Base-by-base conservation (phyloP, 2,329 filamentous ascomycete species). In the Aphanocladium album region DNA sequence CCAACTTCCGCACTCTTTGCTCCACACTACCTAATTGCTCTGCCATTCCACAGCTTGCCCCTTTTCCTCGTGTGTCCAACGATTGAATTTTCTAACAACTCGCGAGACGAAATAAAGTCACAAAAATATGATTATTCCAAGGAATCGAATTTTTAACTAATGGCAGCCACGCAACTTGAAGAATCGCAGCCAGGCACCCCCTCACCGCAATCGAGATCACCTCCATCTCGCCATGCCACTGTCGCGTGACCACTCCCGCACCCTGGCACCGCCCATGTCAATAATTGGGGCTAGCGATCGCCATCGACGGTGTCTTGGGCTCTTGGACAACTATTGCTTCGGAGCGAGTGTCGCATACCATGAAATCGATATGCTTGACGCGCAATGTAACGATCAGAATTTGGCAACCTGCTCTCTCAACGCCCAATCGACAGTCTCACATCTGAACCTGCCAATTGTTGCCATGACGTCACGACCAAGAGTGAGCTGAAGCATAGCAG, bases 221-320 rank as follows among this genome's bases (percentile, higher is more conserved):
- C 19, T 16, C 21, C 21, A 27, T 54, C 35, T 53, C 25, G 19
- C 5, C 19, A 14, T 27, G 11, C 21, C 17, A 14, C 35, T 54
- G 35, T 54, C 51, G 51, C 51, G 51, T 54, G 51, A 54, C 51
- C 51, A 54, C 51, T n/a, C 27, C 17, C 5, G 14, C 17, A 54
- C 21, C 51, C 35, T 37, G 12, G 33, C 47, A 19, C 51, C 19
- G 25, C 51, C 51, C 4, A 41, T 19, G 37, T 54, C 51, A 37
- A 54, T 41, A 41, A 41, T 16, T 51, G 47, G 47, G 39, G 21
- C 51, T 19, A 54, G 21, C 23, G 12, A 47, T 25, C 5, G 23
- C 23, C 14, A 11, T 21, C 25, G 45, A 47, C 23, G 16, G 30
- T 27, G 45, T 27, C 45, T 47, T 47, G 21, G 5, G 9, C 43